phyloP scores from a whole-genome alignment of 768 basidiomycete genomes.

The Leccinellum rugosiceps region DNA sequence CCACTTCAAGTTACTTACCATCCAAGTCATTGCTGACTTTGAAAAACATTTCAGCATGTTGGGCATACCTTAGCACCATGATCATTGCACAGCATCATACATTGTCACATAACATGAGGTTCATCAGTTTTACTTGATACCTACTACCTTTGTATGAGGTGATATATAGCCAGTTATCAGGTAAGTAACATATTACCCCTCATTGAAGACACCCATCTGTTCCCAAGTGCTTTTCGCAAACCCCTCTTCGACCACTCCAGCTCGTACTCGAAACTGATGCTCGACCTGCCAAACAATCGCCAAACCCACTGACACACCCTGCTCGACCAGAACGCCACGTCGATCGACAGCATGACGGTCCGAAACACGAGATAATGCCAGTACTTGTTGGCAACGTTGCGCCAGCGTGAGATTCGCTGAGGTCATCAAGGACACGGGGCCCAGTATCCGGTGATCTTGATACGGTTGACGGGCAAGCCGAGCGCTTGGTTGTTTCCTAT shows the following conservation, averaged over 20 bases:
- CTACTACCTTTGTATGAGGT: too few species aligned
- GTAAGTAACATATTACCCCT: too few species aligned
- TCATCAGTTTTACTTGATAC: too few species aligned
- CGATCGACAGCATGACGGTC: constrained; percentile 61
- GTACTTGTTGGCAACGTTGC: constrained; percentile 48
- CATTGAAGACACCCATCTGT: constrained; percentile 50
- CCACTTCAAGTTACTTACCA: too few species aligned
- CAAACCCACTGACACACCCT: constrained; percentile 51
- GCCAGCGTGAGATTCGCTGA: constrained; percentile 39
- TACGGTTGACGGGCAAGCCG: constrained; percentile 83
- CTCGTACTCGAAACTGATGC: constrained; percentile 73
- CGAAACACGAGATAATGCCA: constrained; percentile 63
- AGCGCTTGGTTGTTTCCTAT: constrained; percentile 77
- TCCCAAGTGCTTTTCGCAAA: constrained; percentile 81
- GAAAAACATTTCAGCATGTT: too few species aligned
- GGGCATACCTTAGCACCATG: too few species aligned
- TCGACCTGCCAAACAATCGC: constrained; percentile 36
- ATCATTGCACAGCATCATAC: too few species aligned
- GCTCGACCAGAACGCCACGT: constrained; percentile 67
- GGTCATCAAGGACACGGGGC: constrained; percentile 65
- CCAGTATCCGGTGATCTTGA: constrained; percentile 86
- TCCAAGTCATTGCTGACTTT: too few species aligned
- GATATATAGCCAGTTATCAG: too few species aligned
- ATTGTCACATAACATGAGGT: too few species aligned
- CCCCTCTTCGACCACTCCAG: constrained; percentile 70